Base-by-base conservation (phyloP, 2,329 filamentous ascomycete genomes). In the Malbranchea zuffiana region DNA sequence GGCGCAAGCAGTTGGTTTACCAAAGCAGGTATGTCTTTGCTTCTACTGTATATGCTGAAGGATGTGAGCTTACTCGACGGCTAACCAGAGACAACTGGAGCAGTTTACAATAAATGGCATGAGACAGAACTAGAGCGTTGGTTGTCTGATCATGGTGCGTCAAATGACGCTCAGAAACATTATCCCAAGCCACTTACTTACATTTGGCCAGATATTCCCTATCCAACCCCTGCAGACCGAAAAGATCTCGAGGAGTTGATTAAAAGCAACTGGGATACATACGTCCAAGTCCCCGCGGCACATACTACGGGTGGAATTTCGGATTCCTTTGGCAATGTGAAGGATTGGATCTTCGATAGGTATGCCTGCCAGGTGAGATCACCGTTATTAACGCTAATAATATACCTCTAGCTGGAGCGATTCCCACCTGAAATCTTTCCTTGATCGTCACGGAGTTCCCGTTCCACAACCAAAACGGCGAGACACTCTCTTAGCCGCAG, bases 61-160 rank as follows among this genome's bases (percentile, higher is more conserved):
- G 23, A 6, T 25, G 2, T 8, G 21, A 15, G 26, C 13, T 24
- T 7, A 5, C 16, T 13, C 37, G 11, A 12, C 12, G 12, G 25
- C 25, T 20, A n/a, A 37, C 23, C 13, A 10, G 15, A 19, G 10
- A 31, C 17, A 18, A 35, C 32, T 29, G 20, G 35, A 17, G 16
- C 19, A 94, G 88, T 80, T 11, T 96, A 96, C 71, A 95, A 96
- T 67, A 95, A 90, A 61, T 98, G 90, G 90, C 88, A 96, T 53
- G 80, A 96, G 69, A 93, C 84, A 15, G 90, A 98, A 71, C 76
- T 98, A 19, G 88, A 98, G 67, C 77, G 87, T 53, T 98, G 90
- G 90, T 77, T 98, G 33, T 82, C 82, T 19, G 90, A 98, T 57
- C 74, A 96, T 65, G 76, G 61, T 62, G 47, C 28, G 39, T 33